Base-by-base conservation (phyloP, 116 monocot genomes). In the Phalaenopsis hybrid region DNA sequence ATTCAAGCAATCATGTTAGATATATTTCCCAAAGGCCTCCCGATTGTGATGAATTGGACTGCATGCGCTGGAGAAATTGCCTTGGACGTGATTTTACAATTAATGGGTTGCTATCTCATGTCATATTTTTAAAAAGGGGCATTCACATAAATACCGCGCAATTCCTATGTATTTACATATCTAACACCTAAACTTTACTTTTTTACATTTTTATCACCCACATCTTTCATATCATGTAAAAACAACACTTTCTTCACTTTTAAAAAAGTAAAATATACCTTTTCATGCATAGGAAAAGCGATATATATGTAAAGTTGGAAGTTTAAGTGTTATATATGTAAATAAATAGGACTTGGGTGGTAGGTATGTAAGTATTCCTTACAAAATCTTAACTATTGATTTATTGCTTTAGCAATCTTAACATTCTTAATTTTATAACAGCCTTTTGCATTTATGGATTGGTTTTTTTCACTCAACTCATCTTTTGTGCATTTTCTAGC, bases 61-160 rank as follows among this genome's bases (percentile, higher is more conserved):
- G 90, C 81, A 21, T 92, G 20, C 90, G 93, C 41, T 98, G 98
- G 98, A 91, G 80, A 68, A 94, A 98, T 81, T 98, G 98, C 86
- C 86, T 95, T 76, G 61, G 81, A 50, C 85, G 95, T 33, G 98
- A 98, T 75, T 92, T 98, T 81, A 98, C 98, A 12, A 92, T 98
- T 61, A 98, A 98, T 49, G 98, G 98, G 98, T 98, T 76, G 21
- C 41, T 52, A 83, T 48, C 63, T 78, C n/a, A 11, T 50, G 31
- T 58, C 5, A 34, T 61, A 73, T 74, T 15, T 58, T 80, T 5
- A 28, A 28, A 28, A 28, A 28, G 28, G 28, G 28, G 28, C 28
- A 28, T 28, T 28, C 28, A 28, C 28, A 28, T 28, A 28, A 28
- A 28, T 28, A 28, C 28, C 28, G 28, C 28, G 28, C 28, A 28